Evolutionary conservation across 2,329 filamentous ascomycete genomes (phyloP).

Genomic region (Harringtonia aguacate): DNA sequence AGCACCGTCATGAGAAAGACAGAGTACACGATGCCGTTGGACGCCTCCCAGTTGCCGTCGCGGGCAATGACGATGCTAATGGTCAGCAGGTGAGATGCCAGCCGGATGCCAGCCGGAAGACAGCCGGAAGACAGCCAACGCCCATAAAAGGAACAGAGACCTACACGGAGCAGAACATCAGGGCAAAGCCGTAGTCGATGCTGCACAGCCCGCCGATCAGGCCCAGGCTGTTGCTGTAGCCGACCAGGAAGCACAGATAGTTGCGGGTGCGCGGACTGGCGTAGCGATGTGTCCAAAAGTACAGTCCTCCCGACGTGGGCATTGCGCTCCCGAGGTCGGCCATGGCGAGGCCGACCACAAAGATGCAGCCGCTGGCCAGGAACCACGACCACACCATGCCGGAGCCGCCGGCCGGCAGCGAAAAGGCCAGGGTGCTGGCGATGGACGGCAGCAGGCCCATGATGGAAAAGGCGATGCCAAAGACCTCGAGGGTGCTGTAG

Average conservation of each 20-base stretch:
- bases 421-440: slow-evolving; percentile 46
- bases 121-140: background rate
- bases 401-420: slow-evolving; percentile 46
- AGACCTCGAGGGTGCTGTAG: slow-evolving; percentile 52
- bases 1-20: slow-evolving; percentile 44
- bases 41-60: slow-evolving; percentile 44
- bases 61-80: slow-evolving; percentile 39
- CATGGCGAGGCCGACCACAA: slow-evolving; percentile 49
- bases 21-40: slow-evolving; percentile 44
- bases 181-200: slow-evolving; percentile 44
- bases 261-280: slow-evolving; percentile 42
- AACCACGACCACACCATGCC: slow-evolving; percentile 56
- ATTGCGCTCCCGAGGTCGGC: slow-evolving; percentile 41
- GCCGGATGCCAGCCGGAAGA: background rate
- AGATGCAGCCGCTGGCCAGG: slow-evolving; percentile 44
- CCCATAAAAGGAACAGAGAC: slow-evolving; percentile 4
- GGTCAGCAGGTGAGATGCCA: background rate
- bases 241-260: slow-evolving; percentile 47
- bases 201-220: slow-evolving; percentile 51
- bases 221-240: slow-evolving; percentile 51
- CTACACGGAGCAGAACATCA: slow-evolving; percentile 46
- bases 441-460: slow-evolving; percentile 53
- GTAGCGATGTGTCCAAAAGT: slow-evolving; percentile 51
- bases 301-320: slow-evolving; percentile 48
- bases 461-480: slow-evolving; percentile 48